phyloP scores from a whole-genome alignment of 2,329 filamentous ascomycete genomes.

The Fusarium anthophilum region DNA sequence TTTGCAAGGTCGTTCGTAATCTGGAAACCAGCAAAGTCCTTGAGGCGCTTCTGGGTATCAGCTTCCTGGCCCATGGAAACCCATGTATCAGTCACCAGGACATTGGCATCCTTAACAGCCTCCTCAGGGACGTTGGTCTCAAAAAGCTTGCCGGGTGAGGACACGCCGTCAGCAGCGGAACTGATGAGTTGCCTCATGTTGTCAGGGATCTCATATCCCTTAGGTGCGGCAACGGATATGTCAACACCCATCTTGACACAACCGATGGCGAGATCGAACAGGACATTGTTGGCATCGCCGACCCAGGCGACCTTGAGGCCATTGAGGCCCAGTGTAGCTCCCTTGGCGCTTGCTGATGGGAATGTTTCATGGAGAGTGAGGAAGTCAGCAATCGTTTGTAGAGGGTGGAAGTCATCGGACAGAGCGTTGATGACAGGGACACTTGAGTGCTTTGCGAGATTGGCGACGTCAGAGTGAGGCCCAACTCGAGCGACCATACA shows the following conservation, averaged over 20 bases:
- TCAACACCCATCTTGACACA: conserved; percentile 88
- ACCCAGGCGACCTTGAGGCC: conserved; percentile 95
- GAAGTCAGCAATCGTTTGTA: conserved; percentile 95
- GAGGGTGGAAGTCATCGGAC: conserved; percentile 89
- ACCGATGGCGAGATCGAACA: conserved; percentile 91
- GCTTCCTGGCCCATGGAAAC: conserved; percentile 97
- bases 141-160: conserved; percentile 70
- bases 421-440: conserved; percentile 90
- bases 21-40: conserved; percentile 89
- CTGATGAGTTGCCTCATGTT: conserved; percentile 78
- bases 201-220: conserved; percentile 82
- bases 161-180: conserved; percentile 65
- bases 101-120: conserved; percentile 83
- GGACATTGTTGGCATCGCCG: conserved; percentile 95
- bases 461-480: conserved; percentile 77
- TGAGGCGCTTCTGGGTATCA: conserved; percentile 79
- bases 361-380: conserved; percentile 88
- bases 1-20: conserved; percentile 87
- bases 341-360: conserved; percentile 55
- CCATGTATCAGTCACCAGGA: conserved; percentile 97
- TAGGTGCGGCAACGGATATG: conserved; percentile 86
- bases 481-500: conserved; percentile 84
- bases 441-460: conserved; percentile 74
- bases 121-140: conserved; percentile 87
- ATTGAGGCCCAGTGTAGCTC: conserved; percentile 70